A percentile compares a stretch with the other conserved stretches of the same genome.
Evolutionary conservation across 148 eudicot genomes (phyloP).

Genomic region (Linanthus parryae): DNA sequence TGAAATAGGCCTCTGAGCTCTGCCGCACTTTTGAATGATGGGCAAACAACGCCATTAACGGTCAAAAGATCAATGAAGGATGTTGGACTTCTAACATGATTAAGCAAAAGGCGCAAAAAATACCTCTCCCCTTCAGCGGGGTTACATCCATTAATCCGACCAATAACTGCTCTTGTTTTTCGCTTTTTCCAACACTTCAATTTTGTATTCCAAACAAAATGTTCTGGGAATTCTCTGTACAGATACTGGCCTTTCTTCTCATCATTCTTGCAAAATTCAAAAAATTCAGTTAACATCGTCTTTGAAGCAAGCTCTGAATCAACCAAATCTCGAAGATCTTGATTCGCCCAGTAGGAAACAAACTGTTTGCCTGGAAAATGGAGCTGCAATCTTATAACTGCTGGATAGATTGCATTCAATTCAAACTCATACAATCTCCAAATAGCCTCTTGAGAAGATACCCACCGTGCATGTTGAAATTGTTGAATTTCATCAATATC

Average conservation of each 20-base stretch:
- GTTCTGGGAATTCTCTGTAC: background rate
- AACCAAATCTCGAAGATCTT: background rate
- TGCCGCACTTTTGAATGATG: background rate
- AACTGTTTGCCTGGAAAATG: background rate
- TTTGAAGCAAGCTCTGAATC: background rate
- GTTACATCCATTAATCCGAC: background rate
- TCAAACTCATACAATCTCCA: background rate
- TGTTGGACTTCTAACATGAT: background rate
- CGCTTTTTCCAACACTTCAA: background rate
- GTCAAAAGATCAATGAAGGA: background rate
- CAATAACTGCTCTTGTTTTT: background rate
- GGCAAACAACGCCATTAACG: background rate
- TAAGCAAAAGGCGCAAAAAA: background rate
- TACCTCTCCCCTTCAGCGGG: background rate
- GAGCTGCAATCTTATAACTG: background rate
- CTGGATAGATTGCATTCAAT: background rate
- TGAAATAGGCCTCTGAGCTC: background rate
- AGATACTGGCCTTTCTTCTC: background rate
- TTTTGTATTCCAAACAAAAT: background rate
- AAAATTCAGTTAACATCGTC: background rate
- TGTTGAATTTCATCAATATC: background rate
- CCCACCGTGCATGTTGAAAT: background rate
- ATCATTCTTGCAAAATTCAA: background rate
- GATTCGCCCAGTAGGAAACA: background rate
- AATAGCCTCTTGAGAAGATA: background rate